Percentiles rank a stretch among this genome's conserved stretches.
Evolutionary conservation across 2,329 filamentous ascomycete genomes (phyloP).

Genomic region (Calonectria pseudoturangicola): DNA sequence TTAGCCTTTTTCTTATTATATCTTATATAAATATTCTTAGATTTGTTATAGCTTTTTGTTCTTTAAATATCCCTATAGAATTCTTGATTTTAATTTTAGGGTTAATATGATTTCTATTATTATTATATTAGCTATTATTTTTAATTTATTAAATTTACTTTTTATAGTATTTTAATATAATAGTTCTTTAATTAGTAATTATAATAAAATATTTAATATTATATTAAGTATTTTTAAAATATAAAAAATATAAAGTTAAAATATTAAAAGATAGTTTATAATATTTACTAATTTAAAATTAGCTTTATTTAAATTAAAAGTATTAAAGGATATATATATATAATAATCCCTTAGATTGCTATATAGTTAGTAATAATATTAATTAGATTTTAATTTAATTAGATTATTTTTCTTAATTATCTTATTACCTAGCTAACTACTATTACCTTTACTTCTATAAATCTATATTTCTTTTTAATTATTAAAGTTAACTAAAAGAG

Average conservation of each 20-base stretch:
- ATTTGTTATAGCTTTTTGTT: not conserved
- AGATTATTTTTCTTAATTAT: not conserved
- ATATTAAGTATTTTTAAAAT: not conserved
- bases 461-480: not conserved
- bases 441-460: not conserved
- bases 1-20: not conserved
- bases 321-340: not conserved
- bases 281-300: slow-evolving; percentile 3
- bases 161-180: not conserved
- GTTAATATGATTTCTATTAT: not conserved
- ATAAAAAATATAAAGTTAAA: not conserved
- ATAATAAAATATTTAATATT: not conserved
- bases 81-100: not conserved
- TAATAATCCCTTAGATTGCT: not conserved
- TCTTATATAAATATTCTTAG: not conserved
- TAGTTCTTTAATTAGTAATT: not conserved
- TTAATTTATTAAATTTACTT: not conserved
- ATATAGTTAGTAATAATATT: slow-evolving; percentile 1
- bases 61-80: not conserved
- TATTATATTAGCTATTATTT: not conserved
- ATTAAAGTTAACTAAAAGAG: not conserved
- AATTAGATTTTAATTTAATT: not conserved
- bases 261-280: not conserved
- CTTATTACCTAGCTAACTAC: not conserved
- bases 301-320: not conserved